Conservation (phyloP, 768 basidiomycete species). For the Tricholoma terreum region DNA sequence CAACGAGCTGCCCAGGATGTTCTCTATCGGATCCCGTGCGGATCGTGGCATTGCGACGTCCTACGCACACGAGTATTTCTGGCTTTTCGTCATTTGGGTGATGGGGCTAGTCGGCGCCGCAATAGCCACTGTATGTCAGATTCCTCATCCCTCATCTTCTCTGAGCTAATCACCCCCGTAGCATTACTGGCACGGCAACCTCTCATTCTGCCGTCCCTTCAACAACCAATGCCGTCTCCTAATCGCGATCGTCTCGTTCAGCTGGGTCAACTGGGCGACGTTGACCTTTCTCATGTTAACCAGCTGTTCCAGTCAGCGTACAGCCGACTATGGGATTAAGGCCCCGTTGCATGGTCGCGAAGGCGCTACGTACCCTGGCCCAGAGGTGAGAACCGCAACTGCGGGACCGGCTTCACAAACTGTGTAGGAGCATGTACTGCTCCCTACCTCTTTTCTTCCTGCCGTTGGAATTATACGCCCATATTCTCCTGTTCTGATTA, state of each 20-base stretch:
- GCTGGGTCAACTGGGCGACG: constrained; percentile 63
- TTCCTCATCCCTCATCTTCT: background rate
- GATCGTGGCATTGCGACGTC: constrained; percentile 34
- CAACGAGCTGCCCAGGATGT: constrained; percentile 37
- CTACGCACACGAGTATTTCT: constrained; percentile 45
- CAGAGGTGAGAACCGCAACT: background rate
- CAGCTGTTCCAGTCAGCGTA: constrained; percentile 23
- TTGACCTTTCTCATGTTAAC: constrained; percentile 45
- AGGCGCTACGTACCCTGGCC: background rate
- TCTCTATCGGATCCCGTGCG: constrained; percentile 21
- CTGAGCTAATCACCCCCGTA: background rate
- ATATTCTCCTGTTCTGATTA: background rate
- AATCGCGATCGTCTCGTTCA: constrained; percentile 61
- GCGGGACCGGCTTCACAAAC: background rate
- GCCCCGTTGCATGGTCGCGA: background rate
- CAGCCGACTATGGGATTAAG: background rate
- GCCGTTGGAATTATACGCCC: background rate
- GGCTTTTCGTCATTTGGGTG: constrained; percentile 53
- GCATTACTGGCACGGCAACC: constrained; percentile 49
- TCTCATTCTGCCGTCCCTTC: constrained; percentile 54
- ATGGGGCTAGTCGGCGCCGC: constrained; percentile 66
- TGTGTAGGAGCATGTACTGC: background rate
- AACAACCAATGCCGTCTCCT: constrained; percentile 54
- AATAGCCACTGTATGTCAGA: constrained; percentile 50
- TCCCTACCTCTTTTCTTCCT: background rate